Evolutionary conservation across 2,329 filamentous ascomycete species (phyloP), one percentile per base, ranked within the genome.

Genomic region (Hypoxylon sp.): DNA sequence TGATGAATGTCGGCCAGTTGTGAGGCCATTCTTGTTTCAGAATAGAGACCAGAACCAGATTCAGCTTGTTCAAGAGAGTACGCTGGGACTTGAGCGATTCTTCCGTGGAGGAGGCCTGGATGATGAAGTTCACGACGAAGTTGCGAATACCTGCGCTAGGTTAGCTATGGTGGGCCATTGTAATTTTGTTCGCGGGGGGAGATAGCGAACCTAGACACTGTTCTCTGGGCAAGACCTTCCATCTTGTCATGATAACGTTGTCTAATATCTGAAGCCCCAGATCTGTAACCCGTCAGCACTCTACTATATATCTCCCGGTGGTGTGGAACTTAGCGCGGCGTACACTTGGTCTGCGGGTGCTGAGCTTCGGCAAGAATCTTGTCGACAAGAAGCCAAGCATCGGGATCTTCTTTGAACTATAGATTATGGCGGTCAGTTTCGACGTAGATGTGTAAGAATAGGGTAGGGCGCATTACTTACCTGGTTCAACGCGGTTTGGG

Each of bases 1-100:
- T 98, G 87, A 99, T 98, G 82, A 99, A 99, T 19, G 94, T 97
- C 10, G 97, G 96, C 96, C 97, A 99, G 85, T 99, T 97, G 83
- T 98, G 95, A 63, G 96, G 96, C 96, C 96, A 99, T 82, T 99
- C 96, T 83, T 99, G 96, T 86, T 99, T 99, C 78, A 99, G 85
- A 70, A 99, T 95, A 63, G 94, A 98, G 75, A 99, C 93, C 71
- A 99, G 91, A 64, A 98, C 95, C 75, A 99, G 88, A 78, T 99
- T 99, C 69, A 99, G 90, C 85, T 99, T 99, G 87, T 98, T 98
- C 78, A 99, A 86, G 66, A 99, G 89, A 34, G 94, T 94, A 78
- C 93, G 91, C 82, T 98, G 91, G 75, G 88, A 84, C 80, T 91
- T 92, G 74, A 98, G 86, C 72, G 90, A 91, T 78, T 98, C 95